Evolutionary conservation across 176 grass and related monocot species (phyloP).

Genomic region (Oryza glaberrima): DNA sequence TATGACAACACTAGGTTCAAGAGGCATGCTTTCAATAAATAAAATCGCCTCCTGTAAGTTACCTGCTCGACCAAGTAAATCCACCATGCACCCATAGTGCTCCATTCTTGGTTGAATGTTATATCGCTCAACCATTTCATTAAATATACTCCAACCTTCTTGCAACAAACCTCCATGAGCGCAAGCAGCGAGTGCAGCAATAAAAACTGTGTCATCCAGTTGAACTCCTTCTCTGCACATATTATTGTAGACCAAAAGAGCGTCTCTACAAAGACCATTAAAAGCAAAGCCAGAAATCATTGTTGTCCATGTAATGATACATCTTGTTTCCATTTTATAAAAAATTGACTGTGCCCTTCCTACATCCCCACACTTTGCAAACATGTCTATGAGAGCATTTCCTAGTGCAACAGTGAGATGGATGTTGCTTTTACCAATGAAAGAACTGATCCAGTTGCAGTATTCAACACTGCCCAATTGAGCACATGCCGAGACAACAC

Average conservation of each 20-base stretch:
- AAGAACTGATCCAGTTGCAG: conserved; percentile 59
- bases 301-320: conserved; percentile 64
- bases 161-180: conserved; percentile 54
- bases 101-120: conserved; percentile 50
- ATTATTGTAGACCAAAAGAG: conserved; percentile 35
- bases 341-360: conserved; percentile 39
- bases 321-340: conserved; percentile 41
- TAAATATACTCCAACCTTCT: conserved; percentile 55
- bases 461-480: conserved; percentile 49
- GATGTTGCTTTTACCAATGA: conserved; percentile 37
- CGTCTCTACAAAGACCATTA: conserved; percentile 50
- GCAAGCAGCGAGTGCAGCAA: conserved; percentile 53
- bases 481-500: conserved; percentile 47
- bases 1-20: conserved; percentile 45
- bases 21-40: conserved; percentile 57
- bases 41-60: conserved; percentile 52
- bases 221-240: conserved; percentile 49
- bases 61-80: conserved; percentile 54
- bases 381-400: conserved; percentile 64
- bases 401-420: conserved; percentile 46
- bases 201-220: conserved; percentile 48
- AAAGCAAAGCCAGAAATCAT: conserved; percentile 64
- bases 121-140: conserved; percentile 50
- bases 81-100: conserved; percentile 50
- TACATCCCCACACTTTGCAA: conserved; percentile 63